Evolutionary conservation across 768 basidiomycete species (phyloP).

Genomic region (Mycena rosella): DNA sequence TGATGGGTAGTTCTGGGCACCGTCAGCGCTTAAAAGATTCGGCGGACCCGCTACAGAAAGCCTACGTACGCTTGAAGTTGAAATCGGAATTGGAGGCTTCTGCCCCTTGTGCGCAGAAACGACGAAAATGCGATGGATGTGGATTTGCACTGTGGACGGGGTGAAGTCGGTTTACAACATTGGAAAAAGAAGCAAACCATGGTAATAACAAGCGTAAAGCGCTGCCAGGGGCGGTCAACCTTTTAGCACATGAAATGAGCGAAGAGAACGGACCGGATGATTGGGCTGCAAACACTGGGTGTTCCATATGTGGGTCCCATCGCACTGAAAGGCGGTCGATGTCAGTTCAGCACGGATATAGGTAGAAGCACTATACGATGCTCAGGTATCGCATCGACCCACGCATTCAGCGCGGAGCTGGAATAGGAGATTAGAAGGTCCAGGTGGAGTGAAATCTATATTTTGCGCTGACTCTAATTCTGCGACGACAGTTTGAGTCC

Average conservation of each 20-base stretch:
- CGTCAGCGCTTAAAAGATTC: constrained; percentile 1
- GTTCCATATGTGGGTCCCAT: constrained; percentile 42
- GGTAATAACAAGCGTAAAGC: constrained; percentile 39
- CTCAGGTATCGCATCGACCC: constrained; percentile 71
- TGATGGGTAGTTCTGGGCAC: constrained; percentile 55
- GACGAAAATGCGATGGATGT: constrained; percentile 78
- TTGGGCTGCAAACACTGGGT: constrained; percentile 35
- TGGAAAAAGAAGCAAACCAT: not conserved
- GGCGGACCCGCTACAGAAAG: too few species aligned
- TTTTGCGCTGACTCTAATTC: too few species aligned
- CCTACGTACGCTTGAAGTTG: not conserved
- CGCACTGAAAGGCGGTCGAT: constrained; percentile 43
- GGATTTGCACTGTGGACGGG: constrained; percentile 56
- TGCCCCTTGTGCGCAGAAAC: constrained; percentile 59
- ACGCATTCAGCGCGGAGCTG: constrained; percentile 68
- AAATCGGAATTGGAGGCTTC: not conserved
- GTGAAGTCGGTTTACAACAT: too few species aligned
- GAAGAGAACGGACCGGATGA: not conserved
- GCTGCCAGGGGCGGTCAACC: constrained; percentile 24
- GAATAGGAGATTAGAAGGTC: not conserved
- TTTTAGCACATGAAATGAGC: not conserved
- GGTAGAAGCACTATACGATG: constrained; percentile 51
- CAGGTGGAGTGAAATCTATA: too few species aligned
- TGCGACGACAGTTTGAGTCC: constrained; percentile 67
- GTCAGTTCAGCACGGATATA: not conserved